These are phyloP conservation scores for Usnea hakonensis DNA, from an alignment of 495 filamentous ascomycete genomes.

Conservation along the genomic window DNA sequence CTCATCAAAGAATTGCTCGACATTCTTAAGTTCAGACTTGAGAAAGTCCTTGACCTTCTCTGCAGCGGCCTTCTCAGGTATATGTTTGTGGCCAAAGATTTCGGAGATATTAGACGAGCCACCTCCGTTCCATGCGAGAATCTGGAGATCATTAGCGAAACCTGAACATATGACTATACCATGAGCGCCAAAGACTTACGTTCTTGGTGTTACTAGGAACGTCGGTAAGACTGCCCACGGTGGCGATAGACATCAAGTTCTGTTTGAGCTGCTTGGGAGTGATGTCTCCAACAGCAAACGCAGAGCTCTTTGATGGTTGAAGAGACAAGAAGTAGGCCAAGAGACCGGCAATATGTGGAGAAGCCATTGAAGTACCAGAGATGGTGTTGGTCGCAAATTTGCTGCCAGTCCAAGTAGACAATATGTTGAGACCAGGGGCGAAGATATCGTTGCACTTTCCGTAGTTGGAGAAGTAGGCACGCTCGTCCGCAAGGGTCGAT, in stretches of 20 bases:
- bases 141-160: constrained; percentile 41
- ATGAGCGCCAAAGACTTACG: constrained; percentile 38
- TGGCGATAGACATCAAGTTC: constrained; percentile 76
- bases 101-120: constrained; percentile 82
- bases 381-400: constrained; percentile 93
- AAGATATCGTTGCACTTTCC: constrained; percentile 99
- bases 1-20: constrained; percentile 36
- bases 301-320: constrained; percentile 79
- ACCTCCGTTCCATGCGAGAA: constrained; percentile 99
- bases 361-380: constrained; percentile 99
- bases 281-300: constrained; percentile 78
- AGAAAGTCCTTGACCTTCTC: constrained; percentile 51
- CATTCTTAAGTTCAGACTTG: constrained; percentile 31
- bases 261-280: constrained; percentile 92
- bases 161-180: constrained; percentile 1
- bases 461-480: constrained; percentile 99
- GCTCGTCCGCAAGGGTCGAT: constrained; percentile 85
- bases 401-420: constrained; percentile 96
- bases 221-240: constrained; percentile 67
- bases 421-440: constrained; percentile 92
- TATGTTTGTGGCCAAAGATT: constrained; percentile 48
- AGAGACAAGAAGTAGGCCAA: constrained; percentile 97
- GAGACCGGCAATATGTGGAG: constrained; percentile 92
- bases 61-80: constrained; percentile 36
- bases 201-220: constrained; percentile 79